phyloP scores from a whole-genome alignment of 441 rosid species.

The Aquilaria agallochum region DNA sequence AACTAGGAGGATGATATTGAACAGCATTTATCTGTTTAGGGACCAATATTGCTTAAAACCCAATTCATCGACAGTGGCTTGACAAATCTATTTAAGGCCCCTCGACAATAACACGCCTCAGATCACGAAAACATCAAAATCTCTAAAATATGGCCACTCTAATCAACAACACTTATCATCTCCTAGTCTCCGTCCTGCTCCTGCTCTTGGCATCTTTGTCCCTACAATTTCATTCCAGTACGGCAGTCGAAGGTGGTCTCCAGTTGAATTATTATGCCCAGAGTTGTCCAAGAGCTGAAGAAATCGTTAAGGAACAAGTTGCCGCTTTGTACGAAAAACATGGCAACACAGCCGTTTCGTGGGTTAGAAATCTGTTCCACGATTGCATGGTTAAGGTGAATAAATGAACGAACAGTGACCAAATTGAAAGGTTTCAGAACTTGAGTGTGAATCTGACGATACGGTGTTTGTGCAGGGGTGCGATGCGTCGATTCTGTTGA shows the following conservation, averaged over 20 bases:
- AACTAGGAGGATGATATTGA: no score
- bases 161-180: no score
- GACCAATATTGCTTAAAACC: no score
- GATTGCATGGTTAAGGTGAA: conserved; percentile 69
- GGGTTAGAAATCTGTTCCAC: conserved; percentile 91
- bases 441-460: no score
- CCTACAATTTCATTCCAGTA: conserved; percentile 46
- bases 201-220: conserved; percentile 40
- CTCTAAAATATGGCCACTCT: no score
- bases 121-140: no score
- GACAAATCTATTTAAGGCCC: no score
- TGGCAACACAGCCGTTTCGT: conserved; percentile 86
- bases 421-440: no score
- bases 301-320: conserved; percentile 65
- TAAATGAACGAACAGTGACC: no score
- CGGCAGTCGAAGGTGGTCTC: conserved; percentile 52
- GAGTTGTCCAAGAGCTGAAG: conserved; percentile 83
- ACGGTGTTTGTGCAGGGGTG: conserved; percentile 41
- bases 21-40: no score
- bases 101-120: no score
- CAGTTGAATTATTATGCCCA: conserved; percentile 53
- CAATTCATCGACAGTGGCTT: no score
- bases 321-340: conserved; percentile 51
- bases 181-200: conserved; percentile 1
- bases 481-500: conserved; percentile 72